phyloP scores from a whole-genome alignment of 192 early-diverging fungal genomes.

The Gigaspora rosea region DNA sequence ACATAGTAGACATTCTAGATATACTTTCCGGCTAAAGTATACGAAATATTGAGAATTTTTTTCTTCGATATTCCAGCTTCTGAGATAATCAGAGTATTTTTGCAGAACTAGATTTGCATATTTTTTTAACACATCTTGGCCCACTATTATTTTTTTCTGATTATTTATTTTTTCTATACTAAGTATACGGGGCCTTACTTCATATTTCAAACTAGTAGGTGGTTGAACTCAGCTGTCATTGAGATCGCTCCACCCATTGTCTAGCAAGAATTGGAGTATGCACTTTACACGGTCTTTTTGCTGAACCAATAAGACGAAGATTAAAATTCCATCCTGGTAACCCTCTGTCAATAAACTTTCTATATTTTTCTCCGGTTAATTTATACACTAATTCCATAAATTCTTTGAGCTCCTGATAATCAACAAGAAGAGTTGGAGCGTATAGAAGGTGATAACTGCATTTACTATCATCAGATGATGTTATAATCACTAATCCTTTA shows the following conservation, averaged over 20 bases:
- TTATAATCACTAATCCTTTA: not conserved
- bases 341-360: not conserved
- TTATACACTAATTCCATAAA: not conserved
- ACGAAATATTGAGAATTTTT: no score
- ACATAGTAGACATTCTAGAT: not conserved
- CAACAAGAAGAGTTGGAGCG: slow-evolving; percentile 5
- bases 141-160: no score
- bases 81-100: not conserved
- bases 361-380: not conserved
- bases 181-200: not conserved
- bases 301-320: not conserved
- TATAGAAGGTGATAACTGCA: slow-evolving; percentile 12
- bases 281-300: not conserved
- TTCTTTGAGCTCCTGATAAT: slow-evolving; percentile 1
- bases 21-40: not conserved
- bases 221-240: not conserved
- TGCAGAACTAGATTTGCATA: not conserved
- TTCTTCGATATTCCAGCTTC: no score
- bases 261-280: not conserved
- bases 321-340: not conserved
- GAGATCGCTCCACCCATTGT: not conserved
- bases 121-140: not conserved
- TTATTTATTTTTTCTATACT: no score
- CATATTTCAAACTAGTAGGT: not conserved
- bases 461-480: not conserved